phyloP scores from a whole-genome alignment of 768 basidiomycete genomes.

The Termitomyces sp. region DNA sequence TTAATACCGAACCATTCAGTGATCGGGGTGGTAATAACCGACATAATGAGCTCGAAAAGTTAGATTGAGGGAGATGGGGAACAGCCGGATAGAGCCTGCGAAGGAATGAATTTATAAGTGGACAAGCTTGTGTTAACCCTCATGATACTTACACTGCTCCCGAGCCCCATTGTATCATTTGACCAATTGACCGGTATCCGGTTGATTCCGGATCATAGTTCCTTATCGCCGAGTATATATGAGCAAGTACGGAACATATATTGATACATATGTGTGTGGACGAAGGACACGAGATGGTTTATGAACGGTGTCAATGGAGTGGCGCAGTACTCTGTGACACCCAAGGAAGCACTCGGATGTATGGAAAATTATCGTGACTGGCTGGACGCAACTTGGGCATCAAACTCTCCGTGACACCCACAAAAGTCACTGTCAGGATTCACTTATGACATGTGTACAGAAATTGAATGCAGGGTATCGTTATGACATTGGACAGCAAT shows the following conservation, averaged over 20 bases:
- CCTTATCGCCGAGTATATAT: neutral
- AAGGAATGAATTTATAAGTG: conserved; percentile 5
- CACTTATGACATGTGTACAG: neutral
- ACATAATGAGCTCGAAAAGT: conserved; percentile 30
- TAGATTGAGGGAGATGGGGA: neutral
- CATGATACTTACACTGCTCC: conserved; percentile 11
- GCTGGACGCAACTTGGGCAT: neutral
- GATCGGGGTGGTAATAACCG: conserved; percentile 73
- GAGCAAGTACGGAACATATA: no score
- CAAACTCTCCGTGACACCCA: neutral
- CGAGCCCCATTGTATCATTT: neutral
- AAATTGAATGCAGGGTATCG: conserved; percentile 4
- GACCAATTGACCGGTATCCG: neutral
- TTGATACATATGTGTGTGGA: no score
- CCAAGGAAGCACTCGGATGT: no score
- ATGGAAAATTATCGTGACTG: neutral
- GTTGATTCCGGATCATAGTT: neutral
- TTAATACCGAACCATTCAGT: conserved; percentile 85
- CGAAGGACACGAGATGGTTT: neutral
- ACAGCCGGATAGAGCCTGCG: neutral
- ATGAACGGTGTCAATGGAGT: neutral
- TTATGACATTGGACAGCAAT: conserved; percentile 3
- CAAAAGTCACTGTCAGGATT: neutral
- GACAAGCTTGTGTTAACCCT: conserved; percentile 1
- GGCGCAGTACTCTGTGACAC: neutral